These are phyloP conservation scores for Scedosporium apiospermum DNA, from an alignment of 2,329 filamentous ascomycete species.

Conservation along the genomic window DNA sequence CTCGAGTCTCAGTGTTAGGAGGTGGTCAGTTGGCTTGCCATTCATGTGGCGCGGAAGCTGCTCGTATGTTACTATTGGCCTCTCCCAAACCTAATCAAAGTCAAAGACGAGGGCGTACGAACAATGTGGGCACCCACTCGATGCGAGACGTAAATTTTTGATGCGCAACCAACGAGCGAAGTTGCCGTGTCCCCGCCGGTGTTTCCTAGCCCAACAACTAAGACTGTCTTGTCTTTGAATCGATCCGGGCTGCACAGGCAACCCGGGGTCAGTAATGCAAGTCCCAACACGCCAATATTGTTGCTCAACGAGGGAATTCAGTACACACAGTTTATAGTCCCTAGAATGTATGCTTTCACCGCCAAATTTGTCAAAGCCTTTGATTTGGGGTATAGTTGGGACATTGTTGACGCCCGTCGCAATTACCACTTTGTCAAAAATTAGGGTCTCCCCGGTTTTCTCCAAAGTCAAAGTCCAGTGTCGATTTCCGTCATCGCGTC, in stretches of 20 bases:
- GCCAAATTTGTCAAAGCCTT: slow-evolving; percentile 24
- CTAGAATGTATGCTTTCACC: slow-evolving; percentile 29
- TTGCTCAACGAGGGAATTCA: background rate
- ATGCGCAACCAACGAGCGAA: slow-evolving; percentile 21
- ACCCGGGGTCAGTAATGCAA: too few species aligned
- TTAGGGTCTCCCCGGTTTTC: slow-evolving; percentile 8
- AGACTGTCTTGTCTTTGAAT: slow-evolving; percentile 30
- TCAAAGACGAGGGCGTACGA: slow-evolving; percentile 7
- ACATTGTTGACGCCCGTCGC: slow-evolving; percentile 22
- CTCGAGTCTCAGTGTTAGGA: slow-evolving; percentile 22
- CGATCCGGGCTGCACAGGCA: slow-evolving; percentile 12
- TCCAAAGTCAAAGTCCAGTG: slow-evolving; percentile 20
- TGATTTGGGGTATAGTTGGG: slow-evolving; percentile 24
- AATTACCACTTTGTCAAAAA: slow-evolving; percentile 28
- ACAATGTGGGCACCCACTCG: slow-evolving; percentile 27
- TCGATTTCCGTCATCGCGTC: slow-evolving; percentile 11
- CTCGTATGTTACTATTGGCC: background rate
- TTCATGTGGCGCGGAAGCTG: slow-evolving; percentile 20
- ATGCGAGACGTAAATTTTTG: slow-evolving; percentile 31
- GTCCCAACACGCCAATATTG: too few species aligned
- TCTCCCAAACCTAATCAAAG: background rate
- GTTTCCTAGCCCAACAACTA: slow-evolving; percentile 33
- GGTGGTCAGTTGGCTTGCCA: slow-evolving; percentile 24
- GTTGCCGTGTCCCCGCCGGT: slow-evolving; percentile 21
- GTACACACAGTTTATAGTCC: slow-evolving; percentile 20